A percentile compares a stretch with the other conserved stretches of the same genome.
Conservation (phyloP, 495 filamentous ascomycete species). For the Xylaria grammica region DNA sequence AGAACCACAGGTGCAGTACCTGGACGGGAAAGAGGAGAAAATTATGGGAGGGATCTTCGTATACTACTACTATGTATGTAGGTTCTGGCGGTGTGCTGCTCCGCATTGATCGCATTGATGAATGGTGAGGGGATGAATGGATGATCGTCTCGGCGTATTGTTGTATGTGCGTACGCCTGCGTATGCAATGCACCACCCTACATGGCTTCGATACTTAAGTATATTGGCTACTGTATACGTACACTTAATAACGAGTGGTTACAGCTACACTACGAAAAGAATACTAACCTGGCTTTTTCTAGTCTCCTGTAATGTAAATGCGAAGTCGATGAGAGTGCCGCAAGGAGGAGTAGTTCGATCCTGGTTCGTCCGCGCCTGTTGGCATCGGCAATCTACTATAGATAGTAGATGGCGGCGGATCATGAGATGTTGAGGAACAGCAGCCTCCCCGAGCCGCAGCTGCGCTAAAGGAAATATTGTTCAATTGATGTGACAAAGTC, state of each 20-base stretch:
- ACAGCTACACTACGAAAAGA: not conserved
- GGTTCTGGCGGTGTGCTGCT: slow-evolving; percentile 8
- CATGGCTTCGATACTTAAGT: not conserved
- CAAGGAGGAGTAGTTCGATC: not conserved
- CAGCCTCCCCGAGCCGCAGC: slow-evolving; percentile 4
- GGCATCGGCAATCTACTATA: slow-evolving; percentile 7
- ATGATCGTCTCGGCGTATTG: slow-evolving; percentile 3
- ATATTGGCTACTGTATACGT: not conserved
- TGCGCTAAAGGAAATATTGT: not conserved
- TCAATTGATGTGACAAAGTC: slow-evolving; percentile 6
- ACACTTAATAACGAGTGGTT: not conserved
- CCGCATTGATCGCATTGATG: slow-evolving; percentile 10
- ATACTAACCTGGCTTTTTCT: not conserved
- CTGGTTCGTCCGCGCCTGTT: slow-evolving; percentile 6
- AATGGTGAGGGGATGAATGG: no score
- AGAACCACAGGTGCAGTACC: no score
- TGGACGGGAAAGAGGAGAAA: no score
- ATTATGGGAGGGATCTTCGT: no score
- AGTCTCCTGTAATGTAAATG: no score
- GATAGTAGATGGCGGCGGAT: slow-evolving; percentile 8
- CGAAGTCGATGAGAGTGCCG: slow-evolving; percentile 8
- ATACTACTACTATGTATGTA: no score
- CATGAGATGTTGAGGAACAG: slow-evolving; percentile 1
- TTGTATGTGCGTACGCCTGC: not conserved
- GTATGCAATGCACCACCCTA: slow-evolving; percentile 10